Base-by-base conservation (phyloP, 768 basidiomycete species). In the Pulveroboletus sp. region DNA sequence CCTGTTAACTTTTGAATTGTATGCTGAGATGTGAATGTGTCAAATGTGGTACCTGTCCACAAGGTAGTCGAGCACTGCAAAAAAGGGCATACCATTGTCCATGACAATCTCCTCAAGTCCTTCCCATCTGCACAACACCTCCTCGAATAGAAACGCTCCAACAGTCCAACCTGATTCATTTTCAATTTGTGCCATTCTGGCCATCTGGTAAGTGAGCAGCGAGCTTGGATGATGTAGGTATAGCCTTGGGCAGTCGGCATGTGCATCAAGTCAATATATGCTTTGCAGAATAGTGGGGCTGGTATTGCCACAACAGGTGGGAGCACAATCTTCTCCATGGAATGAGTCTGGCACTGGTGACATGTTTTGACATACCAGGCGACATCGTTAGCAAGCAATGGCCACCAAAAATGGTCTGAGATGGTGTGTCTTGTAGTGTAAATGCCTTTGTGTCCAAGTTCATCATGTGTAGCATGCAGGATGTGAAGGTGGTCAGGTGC, bases 1-100 rank as follows among this genome's bases (percentile, higher is more conserved):
- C 0, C 76, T 66, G 17, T 78, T 76, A 0, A 71, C 71, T 2
- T 58, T 64, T 0, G 69, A 75, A 45, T 77, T 77, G 58, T 76
- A 77, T 0, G 67, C 57, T 1, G 68, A n/a, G n/a, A n/a, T n/a
- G n/a, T n/a, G n/a, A n/a, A n/a, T n/a, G n/a, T n/a, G n/a, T n/a
- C n/a, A n/a, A n/a, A n/a, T n/a, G n/a, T n/a, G n/a, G n/a, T n/a
- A n/a, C n/a, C n/a, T n/a, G n/a, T n/a, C n/a, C n/a, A 40, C 16
- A 1, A 73, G 58, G 36, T 54, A 56, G 1, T 57, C 35, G 4
- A 68, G 47, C n/a, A 61, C 59, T 0, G 57, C 50, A 3, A 70
- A 39, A 32, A 71, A 64, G 1, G 63, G 63, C 0, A 65, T 51
- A 1, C 71, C 63, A 54, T 78, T 79, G 50, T 79, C 76, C 0